A percentile compares a stretch with the other conserved stretches of the same genome.
These are phyloP conservation scores for Xerocomus amazonicus DNA, from an alignment of 1,284 basidiomycete genomes.

Conservation along the genomic window DNA sequence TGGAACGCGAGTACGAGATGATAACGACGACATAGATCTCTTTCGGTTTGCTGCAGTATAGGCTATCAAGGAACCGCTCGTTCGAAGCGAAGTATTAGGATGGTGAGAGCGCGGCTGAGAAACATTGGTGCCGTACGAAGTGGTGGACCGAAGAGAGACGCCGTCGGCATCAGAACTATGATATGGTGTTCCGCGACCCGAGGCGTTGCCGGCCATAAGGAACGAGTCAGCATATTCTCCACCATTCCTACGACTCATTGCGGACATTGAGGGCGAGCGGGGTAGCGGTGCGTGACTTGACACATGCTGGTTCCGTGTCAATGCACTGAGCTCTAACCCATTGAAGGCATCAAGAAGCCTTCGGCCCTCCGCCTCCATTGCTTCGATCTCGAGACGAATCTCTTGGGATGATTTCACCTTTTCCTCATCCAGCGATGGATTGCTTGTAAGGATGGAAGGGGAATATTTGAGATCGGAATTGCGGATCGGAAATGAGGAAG, in stretches of 20 bases:
- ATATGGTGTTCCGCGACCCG: conserved; percentile 31
- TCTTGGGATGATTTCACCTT: conserved; percentile 54
- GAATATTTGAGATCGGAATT: conserved; percentile 28
- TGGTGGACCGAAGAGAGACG: conserved; percentile 29
- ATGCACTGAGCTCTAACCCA: conserved; percentile 64
- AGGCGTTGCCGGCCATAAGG: conserved; percentile 24
- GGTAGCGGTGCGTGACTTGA: conserved; percentile 27
- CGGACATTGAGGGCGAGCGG: conserved; percentile 31
- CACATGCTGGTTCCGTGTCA: conserved; percentile 50
- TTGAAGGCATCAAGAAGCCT: conserved; percentile 72
- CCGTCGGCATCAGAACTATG: conserved; percentile 30
- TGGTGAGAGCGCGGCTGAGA: conserved; percentile 34
- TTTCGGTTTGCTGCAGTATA: conserved; percentile 38
- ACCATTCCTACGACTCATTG: conserved; percentile 24
- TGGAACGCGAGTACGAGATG: conserved; percentile 36
- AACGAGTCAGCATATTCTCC: conserved; percentile 28
- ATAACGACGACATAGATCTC: conserved; percentile 47
- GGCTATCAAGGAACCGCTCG: conserved; percentile 11
- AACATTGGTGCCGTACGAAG: conserved; percentile 32
- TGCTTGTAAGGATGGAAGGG: conserved; percentile 34
- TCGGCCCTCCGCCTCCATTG: conserved; percentile 63
- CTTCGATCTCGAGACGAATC: conserved; percentile 60
- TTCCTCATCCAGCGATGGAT: conserved; percentile 46
- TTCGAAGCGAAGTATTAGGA: conserved; percentile 27
- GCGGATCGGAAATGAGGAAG: conserved; percentile 30